phyloP scores from a whole-genome alignment of 352 stramenopile genomes.

The Phytopythium chamaehyphon region DNA sequence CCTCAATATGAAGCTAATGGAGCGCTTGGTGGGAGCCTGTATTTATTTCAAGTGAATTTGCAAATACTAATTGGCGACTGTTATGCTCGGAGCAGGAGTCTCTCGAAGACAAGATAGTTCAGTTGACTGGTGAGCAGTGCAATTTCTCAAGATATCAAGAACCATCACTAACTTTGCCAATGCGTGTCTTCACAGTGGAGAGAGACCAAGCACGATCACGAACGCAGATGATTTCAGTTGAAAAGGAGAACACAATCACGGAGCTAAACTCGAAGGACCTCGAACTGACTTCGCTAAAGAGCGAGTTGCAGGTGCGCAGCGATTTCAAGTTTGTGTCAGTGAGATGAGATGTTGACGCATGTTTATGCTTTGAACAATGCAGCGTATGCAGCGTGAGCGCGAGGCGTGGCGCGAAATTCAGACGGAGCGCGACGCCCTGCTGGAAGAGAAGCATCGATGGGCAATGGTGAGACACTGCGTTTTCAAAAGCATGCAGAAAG shows the following conservation, averaged over 20 bases:
- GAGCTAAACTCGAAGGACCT: conserved; percentile 44
- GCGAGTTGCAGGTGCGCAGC: conserved; percentile 38
- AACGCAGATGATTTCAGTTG: conserved; percentile 52
- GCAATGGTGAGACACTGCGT: conserved; percentile 41
- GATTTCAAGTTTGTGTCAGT: too few relatives aligned
- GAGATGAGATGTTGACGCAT: not conserved
- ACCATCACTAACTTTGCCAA: too few relatives aligned
- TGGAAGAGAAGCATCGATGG: conserved; percentile 86
- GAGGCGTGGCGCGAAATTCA: conserved; percentile 76
- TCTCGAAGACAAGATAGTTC: conserved; percentile 64
- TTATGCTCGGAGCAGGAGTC: conserved; percentile 38
- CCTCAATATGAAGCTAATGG: conserved; percentile 81
- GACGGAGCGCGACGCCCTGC: conserved; percentile 64
- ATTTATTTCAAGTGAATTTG: not conserved
- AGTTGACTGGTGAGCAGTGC: conserved; percentile 35
- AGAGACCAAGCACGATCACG: conserved; percentile 72
- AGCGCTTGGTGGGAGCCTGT: conserved; percentile 51
- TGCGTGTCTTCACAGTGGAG: conserved; percentile 30
- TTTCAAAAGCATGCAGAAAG: not conserved
- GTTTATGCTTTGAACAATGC: not conserved
- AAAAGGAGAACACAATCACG: conserved; percentile 57
- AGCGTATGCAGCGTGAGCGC: conserved; percentile 72
- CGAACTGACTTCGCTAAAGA: conserved; percentile 39
- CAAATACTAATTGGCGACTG: not conserved
- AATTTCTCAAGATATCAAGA: not conserved